These are phyloP conservation scores for Penicillium sclerotigenum DNA, from an alignment of 2,329 filamentous ascomycete genomes.

Conservation along the genomic window DNA sequence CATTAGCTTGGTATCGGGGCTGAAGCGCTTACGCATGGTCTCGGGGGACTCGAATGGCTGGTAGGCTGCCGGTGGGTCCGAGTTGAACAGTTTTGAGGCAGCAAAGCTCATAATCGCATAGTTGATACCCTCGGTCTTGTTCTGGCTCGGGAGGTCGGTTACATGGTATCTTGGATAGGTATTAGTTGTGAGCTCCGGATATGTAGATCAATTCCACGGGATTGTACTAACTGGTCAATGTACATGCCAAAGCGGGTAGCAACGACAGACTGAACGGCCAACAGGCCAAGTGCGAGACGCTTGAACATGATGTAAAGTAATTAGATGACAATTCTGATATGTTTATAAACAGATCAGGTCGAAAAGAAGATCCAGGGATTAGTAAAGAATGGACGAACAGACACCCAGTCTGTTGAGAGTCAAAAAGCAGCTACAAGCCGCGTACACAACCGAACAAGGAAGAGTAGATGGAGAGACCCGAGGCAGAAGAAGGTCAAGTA, in stretches of 20 bases:
- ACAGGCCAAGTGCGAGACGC: slow-evolving; percentile 26
- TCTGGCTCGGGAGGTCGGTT: slow-evolving; percentile 31
- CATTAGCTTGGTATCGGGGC: slow-evolving; percentile 59
- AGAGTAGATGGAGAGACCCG: background rate
- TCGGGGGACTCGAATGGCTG: slow-evolving; percentile 54
- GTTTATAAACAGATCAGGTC: background rate
- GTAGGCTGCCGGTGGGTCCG: slow-evolving; percentile 43
- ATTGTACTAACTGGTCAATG: slow-evolving; percentile 45
- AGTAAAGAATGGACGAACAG: background rate
- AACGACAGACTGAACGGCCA: slow-evolving; percentile 31
- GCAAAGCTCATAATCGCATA: slow-evolving; percentile 58
- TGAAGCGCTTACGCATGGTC: slow-evolving; percentile 53
- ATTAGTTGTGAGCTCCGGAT: background rate
- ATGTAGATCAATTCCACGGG: background rate
- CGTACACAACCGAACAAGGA: background rate
- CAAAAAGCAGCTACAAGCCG: slow-evolving; percentile 7
- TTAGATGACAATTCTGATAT: background rate
- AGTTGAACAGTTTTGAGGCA: slow-evolving; percentile 50
- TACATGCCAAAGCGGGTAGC: slow-evolving; percentile 45
- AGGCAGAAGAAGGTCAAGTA: background rate
- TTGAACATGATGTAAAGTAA: slow-evolving; percentile 25
- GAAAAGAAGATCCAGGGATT: background rate
- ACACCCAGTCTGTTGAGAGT: background rate
- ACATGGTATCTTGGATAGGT: slow-evolving; percentile 41
- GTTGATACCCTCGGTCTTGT: slow-evolving; percentile 47